A percentile compares a stretch with the other conserved stretches of the same genome.
phyloP scores from a whole-genome alignment of 768 basidiomycete species.

The Russula virescens region DNA sequence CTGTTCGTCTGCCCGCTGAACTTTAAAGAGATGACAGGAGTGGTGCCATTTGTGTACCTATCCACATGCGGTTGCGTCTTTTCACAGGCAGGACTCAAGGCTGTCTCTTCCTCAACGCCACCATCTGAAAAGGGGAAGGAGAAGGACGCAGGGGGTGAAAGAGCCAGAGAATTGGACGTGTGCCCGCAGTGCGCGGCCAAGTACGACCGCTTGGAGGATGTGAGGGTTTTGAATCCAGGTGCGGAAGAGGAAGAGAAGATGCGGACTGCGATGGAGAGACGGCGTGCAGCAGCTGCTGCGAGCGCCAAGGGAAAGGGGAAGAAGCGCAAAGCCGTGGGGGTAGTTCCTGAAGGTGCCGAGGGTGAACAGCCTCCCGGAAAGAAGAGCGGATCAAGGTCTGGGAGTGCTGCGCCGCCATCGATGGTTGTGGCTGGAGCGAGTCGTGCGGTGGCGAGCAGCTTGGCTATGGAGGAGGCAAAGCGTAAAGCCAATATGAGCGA shows the following conservation, averaged over 20 bases:
- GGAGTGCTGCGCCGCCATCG: constrained; percentile 37
- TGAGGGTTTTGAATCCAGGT: constrained; percentile 64
- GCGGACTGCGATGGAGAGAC: constrained; percentile 49
- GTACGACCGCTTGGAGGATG: constrained; percentile 51
- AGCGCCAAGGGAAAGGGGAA: constrained; percentile 48
- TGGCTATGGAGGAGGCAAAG: constrained; percentile 79
- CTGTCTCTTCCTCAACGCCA: constrained; percentile 43
- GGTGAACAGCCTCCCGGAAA: constrained; percentile 30
- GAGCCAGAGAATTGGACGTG: constrained; percentile 40
- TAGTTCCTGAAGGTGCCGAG: constrained; percentile 31
- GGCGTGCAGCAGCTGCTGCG: constrained; percentile 50
- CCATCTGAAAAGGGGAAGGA: constrained; percentile 28
- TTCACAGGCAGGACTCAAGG: constrained; percentile 75
- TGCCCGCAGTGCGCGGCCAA: constrained; percentile 77
- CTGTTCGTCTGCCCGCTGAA: constrained; percentile 89
- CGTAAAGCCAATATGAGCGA: constrained; percentile 80
- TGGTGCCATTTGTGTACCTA: constrained; percentile 83
- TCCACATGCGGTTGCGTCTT: constrained; percentile 87
- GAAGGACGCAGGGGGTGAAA: constrained; percentile 28
- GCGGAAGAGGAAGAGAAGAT: constrained; percentile 60
- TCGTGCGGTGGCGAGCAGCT: constrained; percentile 60
- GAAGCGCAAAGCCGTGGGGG: constrained; percentile 50
- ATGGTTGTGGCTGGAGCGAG: constrained; percentile 48
- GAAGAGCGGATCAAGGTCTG: constrained; percentile 3
- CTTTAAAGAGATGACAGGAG: constrained; percentile 92